A percentile compares a stretch with the other conserved stretches of the same genome.
phyloP scores from a whole-genome alignment of 2,329 filamentous ascomycete species.

The Cercospora zeina region DNA sequence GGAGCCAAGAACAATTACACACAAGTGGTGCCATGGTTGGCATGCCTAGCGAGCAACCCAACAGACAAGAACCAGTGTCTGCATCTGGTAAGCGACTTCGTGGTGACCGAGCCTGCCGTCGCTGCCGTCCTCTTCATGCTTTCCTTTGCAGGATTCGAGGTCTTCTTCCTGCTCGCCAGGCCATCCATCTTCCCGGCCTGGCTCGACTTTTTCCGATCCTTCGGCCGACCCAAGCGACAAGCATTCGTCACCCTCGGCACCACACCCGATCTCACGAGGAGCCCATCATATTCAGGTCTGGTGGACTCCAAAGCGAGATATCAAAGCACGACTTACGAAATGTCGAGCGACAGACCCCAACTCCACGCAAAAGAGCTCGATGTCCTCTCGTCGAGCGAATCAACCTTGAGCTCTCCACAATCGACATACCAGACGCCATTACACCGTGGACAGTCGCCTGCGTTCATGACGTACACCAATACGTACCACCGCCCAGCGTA shows the following conservation, averaged over 20 bases:
- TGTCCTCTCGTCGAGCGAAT: slow-evolving; percentile 18
- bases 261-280: slow-evolving; percentile 28
- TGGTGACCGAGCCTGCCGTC: slow-evolving; percentile 74
- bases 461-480: neutral
- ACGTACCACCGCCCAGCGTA: slow-evolving; percentile 12
- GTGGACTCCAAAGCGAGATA: slow-evolving; percentile 34
- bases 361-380: slow-evolving; percentile 27
- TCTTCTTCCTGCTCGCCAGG: slow-evolving; percentile 76
- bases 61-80: slow-evolving; percentile 69
- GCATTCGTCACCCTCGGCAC: slow-evolving; percentile 92
- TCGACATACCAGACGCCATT: slow-evolving; percentile 24
- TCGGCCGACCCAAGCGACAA: slow-evolving; percentile 56
- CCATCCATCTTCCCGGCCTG: slow-evolving; percentile 85
- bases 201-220: slow-evolving; percentile 62
- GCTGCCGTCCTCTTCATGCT: slow-evolving; percentile 80
- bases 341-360: slow-evolving; percentile 34
- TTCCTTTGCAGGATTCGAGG: slow-evolving; percentile 78
- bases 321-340: slow-evolving; percentile 39
- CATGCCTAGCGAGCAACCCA: slow-evolving; percentile 62
- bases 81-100: slow-evolving; percentile 58
- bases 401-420: slow-evolving; percentile 23
- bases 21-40: slow-evolving; percentile 65
- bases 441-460: slow-evolving; percentile 17
- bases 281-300: slow-evolving; percentile 30
- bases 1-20: slow-evolving; percentile 56